Conservation (phyloP, 805 yeast species). For the Lipomyces chichibuensis region DNA sequence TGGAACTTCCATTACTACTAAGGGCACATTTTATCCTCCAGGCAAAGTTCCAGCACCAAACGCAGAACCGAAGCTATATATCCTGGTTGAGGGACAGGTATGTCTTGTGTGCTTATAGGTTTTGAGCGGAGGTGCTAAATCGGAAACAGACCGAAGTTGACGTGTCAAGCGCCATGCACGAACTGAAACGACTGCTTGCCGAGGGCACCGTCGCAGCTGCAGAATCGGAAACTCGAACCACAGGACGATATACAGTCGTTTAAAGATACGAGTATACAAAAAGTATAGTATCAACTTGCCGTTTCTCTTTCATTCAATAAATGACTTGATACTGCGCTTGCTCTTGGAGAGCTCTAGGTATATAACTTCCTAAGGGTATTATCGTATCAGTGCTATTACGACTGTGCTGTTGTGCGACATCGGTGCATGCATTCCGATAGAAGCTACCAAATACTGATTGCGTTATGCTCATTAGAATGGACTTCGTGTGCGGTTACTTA, state of each 20-base stretch:
- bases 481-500: not conserved
- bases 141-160: slow-evolving; percentile 34
- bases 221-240: slow-evolving; percentile 32
- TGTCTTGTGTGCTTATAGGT: not conserved
- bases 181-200: slow-evolving; percentile 36
- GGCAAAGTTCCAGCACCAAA: slow-evolving; percentile 58
- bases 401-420: not conserved
- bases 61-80: slow-evolving; percentile 70
- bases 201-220: slow-evolving; percentile 38
- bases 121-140: not conserved
- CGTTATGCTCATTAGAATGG: no score
- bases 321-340: slow-evolving; percentile 3
- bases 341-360: slow-evolving; percentile 3
- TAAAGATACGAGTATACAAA: slow-evolving; percentile 8
- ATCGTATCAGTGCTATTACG: not conserved
- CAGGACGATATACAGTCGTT: slow-evolving; percentile 39
- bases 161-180: slow-evolving; percentile 39
- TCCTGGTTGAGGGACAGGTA: slow-evolving; percentile 69
- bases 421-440: not conserved
- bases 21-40: slow-evolving; percentile 74
- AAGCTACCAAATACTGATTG: not conserved
- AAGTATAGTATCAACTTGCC: not conserved
- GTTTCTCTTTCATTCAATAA: not conserved
- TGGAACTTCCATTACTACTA: slow-evolving; percentile 74
- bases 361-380: not conserved